Base-by-base conservation (phyloP, 352 stramenopile species). In the Peronospora destructor region DNA sequence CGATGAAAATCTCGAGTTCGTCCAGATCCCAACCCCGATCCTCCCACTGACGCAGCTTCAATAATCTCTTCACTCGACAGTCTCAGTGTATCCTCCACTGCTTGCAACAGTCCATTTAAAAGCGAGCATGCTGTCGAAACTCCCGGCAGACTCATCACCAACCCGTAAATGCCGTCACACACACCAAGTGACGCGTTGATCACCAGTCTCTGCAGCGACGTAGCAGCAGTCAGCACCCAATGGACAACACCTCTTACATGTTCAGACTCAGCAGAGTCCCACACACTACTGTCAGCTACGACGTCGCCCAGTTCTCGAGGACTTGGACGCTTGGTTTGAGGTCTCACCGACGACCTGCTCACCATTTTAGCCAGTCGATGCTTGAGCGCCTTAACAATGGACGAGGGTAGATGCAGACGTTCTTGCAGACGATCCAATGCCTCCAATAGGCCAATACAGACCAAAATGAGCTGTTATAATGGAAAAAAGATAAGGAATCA, bases 321-420 rank as follows among this genome's bases (percentile, higher is more conserved):
- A 16, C 51, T 64, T 48, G 48, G 64, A 34, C 39, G 61, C 45
- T 44, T 65, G n/a, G 35, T 69, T 45, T 50, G 64, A 30, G 35
- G 56, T 42, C 47, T 44, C 30, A 67, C 57, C 10, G 76, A 64
- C 33, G 78, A 87, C 30, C 59, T 51, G 43, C 72, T 75, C 14
- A 87, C 62, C 73, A 89, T 82, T 43, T 77, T 82, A 32, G 63
- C 53, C 37, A 91, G 53, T 10, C 73, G 78, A 8, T 63, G 73
- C 64, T 84, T 85, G 33, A 91, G 63, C 30, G 89, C 73, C 30
- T 87, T 89, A 7, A 91, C 76, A 17, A 91, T 59, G 32, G 67
- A 69, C 35, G 67, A 76, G 36, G 80, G 73, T 17, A 91, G 38
- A 44, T 81, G 75, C 41, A 91, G 64, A 0, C 72, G 71, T 50